Percentiles rank a stretch among this genome's conserved stretches.
Evolutionary conservation across 495 filamentous ascomycete species (phyloP).

Genomic region (Poronia punctata): DNA sequence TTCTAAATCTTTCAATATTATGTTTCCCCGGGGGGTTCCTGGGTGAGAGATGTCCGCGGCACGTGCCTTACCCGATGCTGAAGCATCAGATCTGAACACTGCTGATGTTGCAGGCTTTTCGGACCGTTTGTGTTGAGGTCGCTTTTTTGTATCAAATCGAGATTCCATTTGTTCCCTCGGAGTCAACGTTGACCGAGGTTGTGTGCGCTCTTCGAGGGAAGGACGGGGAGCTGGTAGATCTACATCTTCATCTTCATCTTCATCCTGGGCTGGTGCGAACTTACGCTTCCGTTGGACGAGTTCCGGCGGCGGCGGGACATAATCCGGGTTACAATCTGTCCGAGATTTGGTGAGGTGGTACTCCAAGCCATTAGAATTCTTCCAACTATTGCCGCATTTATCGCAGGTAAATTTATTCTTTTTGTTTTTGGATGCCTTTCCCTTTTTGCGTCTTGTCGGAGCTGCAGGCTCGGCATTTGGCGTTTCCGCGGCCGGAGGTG

Average conservation of each 20-base stretch:
- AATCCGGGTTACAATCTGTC: constrained; percentile 44
- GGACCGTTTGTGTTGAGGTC: not conserved
- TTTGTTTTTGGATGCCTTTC: constrained; percentile 6
- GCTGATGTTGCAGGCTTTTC: not conserved
- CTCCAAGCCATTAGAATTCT: constrained; percentile 45
- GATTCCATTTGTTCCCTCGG: constrained; percentile 1
- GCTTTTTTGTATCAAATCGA: not conserved
- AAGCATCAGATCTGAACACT: no score
- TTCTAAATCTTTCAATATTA: constrained; percentile 18
- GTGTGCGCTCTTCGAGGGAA: constrained; percentile 12
- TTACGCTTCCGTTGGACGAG: constrained; percentile 13
- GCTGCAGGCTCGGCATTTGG: not conserved
- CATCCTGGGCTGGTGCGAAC: constrained; percentile 25
- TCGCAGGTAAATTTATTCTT: constrained; percentile 27
- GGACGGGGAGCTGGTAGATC: constrained; percentile 21
- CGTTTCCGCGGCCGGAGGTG: not conserved
- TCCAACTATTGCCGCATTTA: constrained; percentile 43
- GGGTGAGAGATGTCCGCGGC: not conserved
- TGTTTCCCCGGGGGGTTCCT: constrained; percentile 5
- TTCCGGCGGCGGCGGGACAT: constrained; percentile 24
- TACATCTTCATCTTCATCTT: constrained; percentile 31
- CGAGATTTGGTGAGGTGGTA: constrained; percentile 46
- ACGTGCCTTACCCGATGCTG: no score
- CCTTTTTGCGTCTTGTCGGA: not conserved
- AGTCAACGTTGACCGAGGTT: constrained; percentile 2